Evolutionary conservation across 257 asterid species (phyloP), one percentile per base, ranked within the genome.

Genomic region (Solanum corneliomulleri): DNA sequence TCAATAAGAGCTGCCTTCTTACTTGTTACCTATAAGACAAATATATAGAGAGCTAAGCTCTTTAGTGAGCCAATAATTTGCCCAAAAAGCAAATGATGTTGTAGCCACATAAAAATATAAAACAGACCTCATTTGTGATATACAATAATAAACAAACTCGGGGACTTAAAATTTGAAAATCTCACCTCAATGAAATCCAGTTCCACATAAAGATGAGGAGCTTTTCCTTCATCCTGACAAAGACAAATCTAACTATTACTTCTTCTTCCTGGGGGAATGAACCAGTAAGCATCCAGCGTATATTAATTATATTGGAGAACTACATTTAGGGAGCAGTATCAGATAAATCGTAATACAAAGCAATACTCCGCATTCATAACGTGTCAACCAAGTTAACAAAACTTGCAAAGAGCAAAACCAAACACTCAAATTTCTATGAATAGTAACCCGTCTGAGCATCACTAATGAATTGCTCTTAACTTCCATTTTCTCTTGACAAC

Each of bases 161-260:
- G n/a, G 27, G 20, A 47, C 68, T 45, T 29, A 47, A 58, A 11
- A 78, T 27, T 80, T 47, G 35, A 70, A 56, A 39, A 47, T 15
- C 85, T 77, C 89, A 97, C 99, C 99, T 97, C 99, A 90, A 93
- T 92, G 87, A 97, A 97, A 90, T 97, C 99, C 83, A 97, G 90
- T 86, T 97, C 99, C 89, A 97, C 98, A 23, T 93, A 97, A 37
- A 93, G 92, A 91, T 93, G 84, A 83, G 98, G 99, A 4, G 95
- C 95, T 93, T 89, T 97, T 84, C 98, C 98, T 93, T 97, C 99
- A 88, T 96, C 99, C 99, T 97, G 94, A 86, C 92, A 90, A 88
- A 88, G 88, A 91, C 44, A 41, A 56, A 89, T 86, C 87, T 33
- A 75, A 78, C 86, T 85, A 71, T 18, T 58, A 39, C 77, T 74